A percentile compares a stretch with the other conserved stretches of the same genome.
These are phyloP conservation scores for Panus rudis DNA, from an alignment of 768 basidiomycete species.

Conservation along the genomic window DNA sequence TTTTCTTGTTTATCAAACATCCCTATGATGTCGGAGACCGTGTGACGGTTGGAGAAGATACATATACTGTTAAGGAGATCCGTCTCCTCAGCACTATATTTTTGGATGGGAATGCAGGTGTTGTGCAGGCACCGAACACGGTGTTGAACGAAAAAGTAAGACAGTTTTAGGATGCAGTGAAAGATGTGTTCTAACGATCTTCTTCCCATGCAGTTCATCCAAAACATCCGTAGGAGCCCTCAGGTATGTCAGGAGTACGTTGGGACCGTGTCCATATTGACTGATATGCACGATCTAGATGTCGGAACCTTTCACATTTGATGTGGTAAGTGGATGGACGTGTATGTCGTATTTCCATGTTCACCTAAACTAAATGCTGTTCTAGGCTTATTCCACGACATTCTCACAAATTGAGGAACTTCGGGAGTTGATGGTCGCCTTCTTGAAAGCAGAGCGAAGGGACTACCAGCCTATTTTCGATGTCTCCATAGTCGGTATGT, in stretches of 20 bases:
- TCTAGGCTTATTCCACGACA: conserved; percentile 52
- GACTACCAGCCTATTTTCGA: conserved; percentile 77
- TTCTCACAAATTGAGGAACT: conserved; percentile 79
- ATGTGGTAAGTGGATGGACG: conserved; percentile 37
- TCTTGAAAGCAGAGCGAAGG: conserved; percentile 61
- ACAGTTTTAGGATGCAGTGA: background rate
- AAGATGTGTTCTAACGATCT: background rate
- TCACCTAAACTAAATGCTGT: background rate
- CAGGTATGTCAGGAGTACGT: conserved; percentile 38
- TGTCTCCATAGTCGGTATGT: conserved; percentile 54
- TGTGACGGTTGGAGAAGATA: conserved; percentile 42
- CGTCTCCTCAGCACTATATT: conserved; percentile 74
- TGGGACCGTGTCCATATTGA: background rate
- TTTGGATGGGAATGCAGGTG: conserved; percentile 47
- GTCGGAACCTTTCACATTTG: conserved; percentile 77
- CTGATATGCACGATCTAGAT: conserved; percentile 30
- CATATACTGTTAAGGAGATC: conserved; percentile 84
- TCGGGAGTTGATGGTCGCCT: conserved; percentile 73
- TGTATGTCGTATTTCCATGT: background rate
- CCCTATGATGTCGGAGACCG: conserved; percentile 80
- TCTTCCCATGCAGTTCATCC: conserved; percentile 43
- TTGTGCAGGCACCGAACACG: conserved; percentile 69
- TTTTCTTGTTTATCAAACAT: conserved; percentile 87
- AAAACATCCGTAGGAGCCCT: conserved; percentile 66
- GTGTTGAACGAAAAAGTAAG: conserved; percentile 49